Percentiles rank a stretch among this genome's conserved stretches.
phyloP scores from a whole-genome alignment of 2,329 filamentous ascomycete genomes.

The Cercospora janseana region DNA sequence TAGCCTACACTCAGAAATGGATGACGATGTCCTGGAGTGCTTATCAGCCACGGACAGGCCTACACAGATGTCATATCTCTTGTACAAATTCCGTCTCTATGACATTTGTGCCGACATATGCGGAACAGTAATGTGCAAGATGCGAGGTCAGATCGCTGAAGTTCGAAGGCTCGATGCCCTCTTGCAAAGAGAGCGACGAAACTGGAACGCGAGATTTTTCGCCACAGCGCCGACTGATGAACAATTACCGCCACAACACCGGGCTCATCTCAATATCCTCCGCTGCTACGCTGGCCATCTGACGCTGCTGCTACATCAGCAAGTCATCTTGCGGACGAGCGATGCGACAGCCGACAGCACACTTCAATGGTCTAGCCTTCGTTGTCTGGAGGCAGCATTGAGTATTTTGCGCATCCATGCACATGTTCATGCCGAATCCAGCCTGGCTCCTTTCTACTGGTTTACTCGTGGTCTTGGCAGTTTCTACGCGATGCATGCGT shows the following conservation, averaged over 20 bases:
- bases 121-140: neutral
- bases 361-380: neutral
- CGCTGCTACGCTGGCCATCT: neutral
- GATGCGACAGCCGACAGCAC: neutral
- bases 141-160: neutral
- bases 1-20: neutral
- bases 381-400: neutral
- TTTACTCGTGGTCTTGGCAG: conserved; percentile 5
- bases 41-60: neutral
- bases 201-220: neutral
- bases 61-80: conserved; percentile 7
- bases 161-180: neutral
- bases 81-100: conserved; percentile 4
- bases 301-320: conserved; percentile 1
- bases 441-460: conserved; percentile 1
- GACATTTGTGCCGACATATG: conserved; percentile 8
- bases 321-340: neutral
- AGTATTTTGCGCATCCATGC: neutral
- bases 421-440: neutral
- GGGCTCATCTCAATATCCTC: conserved; percentile 7
- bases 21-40: neutral
- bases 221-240: neutral
- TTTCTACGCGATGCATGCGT: conserved; percentile 7
- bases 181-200: neutral
- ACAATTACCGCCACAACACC: neutral